A percentile compares a stretch with the other conserved stretches of the same genome.
Evolutionary conservation across 1,284 basidiomycete genomes (phyloP).

Genomic region (Waitea zeae): DNA sequence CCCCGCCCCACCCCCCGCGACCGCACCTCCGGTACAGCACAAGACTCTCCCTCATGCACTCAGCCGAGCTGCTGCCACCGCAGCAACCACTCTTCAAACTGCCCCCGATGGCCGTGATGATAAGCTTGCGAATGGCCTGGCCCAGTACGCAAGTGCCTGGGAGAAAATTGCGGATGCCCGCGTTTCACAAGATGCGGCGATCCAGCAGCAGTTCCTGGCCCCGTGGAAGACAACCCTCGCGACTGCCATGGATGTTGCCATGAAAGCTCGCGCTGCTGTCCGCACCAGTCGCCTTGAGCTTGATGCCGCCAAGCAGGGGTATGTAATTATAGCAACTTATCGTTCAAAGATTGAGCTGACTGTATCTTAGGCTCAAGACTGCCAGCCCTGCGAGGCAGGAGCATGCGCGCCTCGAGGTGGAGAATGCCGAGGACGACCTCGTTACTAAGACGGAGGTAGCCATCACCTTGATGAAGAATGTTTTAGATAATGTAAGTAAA

Average conservation of each 20-base stretch:
- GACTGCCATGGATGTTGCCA: constrained; percentile 68
- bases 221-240: constrained; percentile 88
- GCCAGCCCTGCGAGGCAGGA: constrained; percentile 66
- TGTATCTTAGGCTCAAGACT: constrained; percentile 66
- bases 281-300: constrained; percentile 57
- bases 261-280: constrained; percentile 85
- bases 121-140: constrained; percentile 62
- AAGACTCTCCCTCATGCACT: constrained; percentile 96
- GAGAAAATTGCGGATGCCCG: constrained; percentile 82
- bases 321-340: constrained; percentile 15
- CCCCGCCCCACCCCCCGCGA: constrained; percentile 53
- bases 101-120: constrained; percentile 33
- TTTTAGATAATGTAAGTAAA: constrained; percentile 73
- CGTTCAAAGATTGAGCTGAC: constrained; percentile 17
- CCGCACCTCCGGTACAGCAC: constrained; percentile 42
- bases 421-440: constrained; percentile 91
- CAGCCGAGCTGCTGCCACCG: constrained; percentile 61
- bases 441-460: constrained; percentile 97
- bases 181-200: constrained; percentile 65
- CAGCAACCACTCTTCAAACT: constrained; percentile 37
- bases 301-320: constrained; percentile 42
- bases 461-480: constrained; percentile 95
- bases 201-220: constrained; percentile 61
- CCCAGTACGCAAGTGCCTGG: constrained; percentile 68
- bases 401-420: constrained; percentile 77